Conservation (phyloP, 495 filamentous ascomycete species). For the Xylaria nigripes region DNA sequence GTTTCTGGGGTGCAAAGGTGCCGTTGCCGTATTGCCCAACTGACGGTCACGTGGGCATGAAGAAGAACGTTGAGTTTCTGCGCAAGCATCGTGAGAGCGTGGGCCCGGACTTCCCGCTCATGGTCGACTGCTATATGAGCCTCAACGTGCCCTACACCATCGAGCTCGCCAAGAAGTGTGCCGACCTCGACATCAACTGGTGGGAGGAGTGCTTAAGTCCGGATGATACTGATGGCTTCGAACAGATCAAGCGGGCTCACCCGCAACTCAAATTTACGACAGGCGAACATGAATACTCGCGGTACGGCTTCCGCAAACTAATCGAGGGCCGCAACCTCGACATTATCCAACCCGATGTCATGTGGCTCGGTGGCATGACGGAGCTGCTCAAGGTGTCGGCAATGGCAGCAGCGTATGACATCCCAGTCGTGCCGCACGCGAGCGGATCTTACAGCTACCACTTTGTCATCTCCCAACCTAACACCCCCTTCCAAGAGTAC, state of each 20-base stretch:
- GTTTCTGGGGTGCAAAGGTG: constrained; percentile 84
- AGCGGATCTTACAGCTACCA: constrained; percentile 92
- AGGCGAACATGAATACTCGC: constrained; percentile 87
- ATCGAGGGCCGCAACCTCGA: constrained; percentile 87
- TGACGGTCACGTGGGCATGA: constrained; percentile 68
- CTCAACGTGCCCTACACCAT: constrained; percentile 88
- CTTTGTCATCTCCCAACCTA: constrained; percentile 83
- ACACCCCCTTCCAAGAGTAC: constrained; percentile 91
- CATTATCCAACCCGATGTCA: constrained; percentile 90
- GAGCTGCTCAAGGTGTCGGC: constrained; percentile 84
- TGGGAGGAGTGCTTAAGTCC: constrained; percentile 90
- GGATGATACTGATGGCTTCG: constrained; percentile 85
- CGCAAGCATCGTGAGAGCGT: constrained; percentile 74
- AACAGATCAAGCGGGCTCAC: constrained; percentile 78
- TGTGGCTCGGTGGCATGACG: constrained; percentile 92
- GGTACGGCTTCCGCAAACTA: constrained; percentile 88
- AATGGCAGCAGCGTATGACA: constrained; percentile 84
- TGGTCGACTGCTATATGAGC: constrained; percentile 96
- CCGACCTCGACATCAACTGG: constrained; percentile 85
- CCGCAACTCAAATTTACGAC: constrained; percentile 91
- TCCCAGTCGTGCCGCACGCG: constrained; percentile 89
- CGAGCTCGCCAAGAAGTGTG: constrained; percentile 70
- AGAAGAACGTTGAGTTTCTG: constrained; percentile 84
- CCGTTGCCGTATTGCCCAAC: constrained; percentile 82
- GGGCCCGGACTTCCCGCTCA: constrained; percentile 82